Evolutionary conservation across 495 filamentous ascomycete genomes (phyloP).

Genomic region (Aspergillus indologenus): DNA sequence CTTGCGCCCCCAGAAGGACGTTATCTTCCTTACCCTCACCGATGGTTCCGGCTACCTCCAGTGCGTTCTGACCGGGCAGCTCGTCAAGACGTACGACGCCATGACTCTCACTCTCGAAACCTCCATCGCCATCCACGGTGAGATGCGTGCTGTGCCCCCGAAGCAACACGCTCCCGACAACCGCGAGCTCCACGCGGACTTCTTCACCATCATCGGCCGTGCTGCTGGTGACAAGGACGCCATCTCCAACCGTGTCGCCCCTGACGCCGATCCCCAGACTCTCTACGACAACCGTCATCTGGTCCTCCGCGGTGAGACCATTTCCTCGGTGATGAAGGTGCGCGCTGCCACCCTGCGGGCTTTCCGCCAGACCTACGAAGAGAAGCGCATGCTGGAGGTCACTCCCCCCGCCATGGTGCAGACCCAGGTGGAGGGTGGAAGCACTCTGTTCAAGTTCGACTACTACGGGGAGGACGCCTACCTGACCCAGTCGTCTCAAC

Average conservation of each 20-base stretch:
- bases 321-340: conserved; percentile 88
- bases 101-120: conserved; percentile 86
- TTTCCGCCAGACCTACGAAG: conserved; percentile 78
- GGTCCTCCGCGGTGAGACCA: conserved; percentile 82
- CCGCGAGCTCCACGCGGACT: conserved; percentile 94
- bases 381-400: conserved; percentile 76
- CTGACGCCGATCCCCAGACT: conserved; percentile 74
- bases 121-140: conserved; percentile 80
- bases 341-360: conserved; percentile 79
- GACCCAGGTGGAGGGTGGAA: conserved; percentile 95
- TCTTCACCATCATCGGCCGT: conserved; percentile 79
- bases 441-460: conserved; percentile 87
- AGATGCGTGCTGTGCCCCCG: conserved; percentile 79
- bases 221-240: conserved; percentile 89
- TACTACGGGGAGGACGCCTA: conserved; percentile 96
- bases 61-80: conserved; percentile 76
- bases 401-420: conserved; percentile 96
- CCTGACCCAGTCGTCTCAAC: conserved; percentile 94
- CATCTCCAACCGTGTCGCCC: conserved; percentile 85
- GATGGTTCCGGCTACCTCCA: conserved; percentile 91
- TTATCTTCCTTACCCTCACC: conserved; percentile 80
- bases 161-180: conserved; percentile 78
- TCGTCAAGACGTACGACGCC: conserved; percentile 91
- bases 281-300: conserved; percentile 88
- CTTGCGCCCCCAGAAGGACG: conserved; percentile 77